Evolutionary conservation across 192 early-diverging fungal species (phyloP), one percentile per base, ranked within the genome.

Genomic region (Coemansia sp.): DNA sequence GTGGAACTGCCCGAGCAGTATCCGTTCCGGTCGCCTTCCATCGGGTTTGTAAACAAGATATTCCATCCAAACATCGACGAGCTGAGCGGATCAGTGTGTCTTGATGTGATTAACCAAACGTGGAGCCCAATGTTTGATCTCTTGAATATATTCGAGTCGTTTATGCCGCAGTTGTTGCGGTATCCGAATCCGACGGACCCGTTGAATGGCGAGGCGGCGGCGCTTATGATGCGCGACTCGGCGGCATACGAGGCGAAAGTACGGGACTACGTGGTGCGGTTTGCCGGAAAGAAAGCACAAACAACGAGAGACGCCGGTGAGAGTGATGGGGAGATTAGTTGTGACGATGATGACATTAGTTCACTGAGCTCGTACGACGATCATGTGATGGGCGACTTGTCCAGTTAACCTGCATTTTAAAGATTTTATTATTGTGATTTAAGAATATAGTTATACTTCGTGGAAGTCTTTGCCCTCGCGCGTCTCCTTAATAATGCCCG

Each of bases 91-190:
- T 97, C 96, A 1, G 97, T 99, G 26, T 99, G 97, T 73, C 82
- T 99, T 67, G 97, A 99, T 77, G 97, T 99, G 19, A 99, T 99
- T 78, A 99, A 99, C 79, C 97, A 99, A 73, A 97, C 96, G 10
- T 99, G 97, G 97, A 93, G 90, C 61, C 97, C 97, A 54, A 98
- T 99, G 96, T 99, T 97, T 85, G 96, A 99, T 60, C 92, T 99
- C 93, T 89, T 97, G 68, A 99, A 99, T 74, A 99, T 99, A 62
- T 97, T 99, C 71, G 97, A 97, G 68, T 91, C 94, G 11, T 99
- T 99, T 69, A 82, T 99, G 60, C 97, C 97, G 27, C 97, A 99
- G 79, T 84, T 99, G 51, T 78, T 99, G 59, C 86, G 94, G 45
- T 99, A 99, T 72, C 97, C 97, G 43, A 99, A 99, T 68, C 96